Percentiles rank a stretch among this genome's conserved stretches.
phyloP scores from a whole-genome alignment of 208 protist species.

The Trypanosoma boissoni region DNA sequence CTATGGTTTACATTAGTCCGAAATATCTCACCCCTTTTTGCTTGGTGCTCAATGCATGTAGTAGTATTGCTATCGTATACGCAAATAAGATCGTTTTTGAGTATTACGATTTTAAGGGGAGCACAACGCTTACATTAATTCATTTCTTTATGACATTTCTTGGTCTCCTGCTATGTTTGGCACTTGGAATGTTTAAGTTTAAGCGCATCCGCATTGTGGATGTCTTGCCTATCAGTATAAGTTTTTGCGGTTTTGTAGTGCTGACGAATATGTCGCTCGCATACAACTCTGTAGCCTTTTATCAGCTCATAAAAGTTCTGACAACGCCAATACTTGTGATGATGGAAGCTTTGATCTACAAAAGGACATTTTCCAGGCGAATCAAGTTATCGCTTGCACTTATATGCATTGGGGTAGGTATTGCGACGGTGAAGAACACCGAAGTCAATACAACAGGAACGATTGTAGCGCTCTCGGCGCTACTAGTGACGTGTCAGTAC shows the following conservation, averaged over 20 bases:
- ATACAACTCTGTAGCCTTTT: constrained; percentile 89
- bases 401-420: constrained; percentile 61
- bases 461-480: constrained; percentile 51
- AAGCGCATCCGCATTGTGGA: constrained; percentile 44
- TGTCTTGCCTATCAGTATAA: constrained; percentile 67
- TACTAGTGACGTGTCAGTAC: constrained; percentile 80
- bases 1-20: constrained; percentile 15
- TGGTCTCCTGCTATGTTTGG: constrained; percentile 41
- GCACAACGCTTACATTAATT: constrained; percentile 58
- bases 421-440: constrained; percentile 73
- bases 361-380: constrained; percentile 37
- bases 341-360: constrained; percentile 62
- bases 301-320: constrained; percentile 86
- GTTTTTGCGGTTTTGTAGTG: constrained; percentile 87
- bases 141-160: constrained; percentile 69
- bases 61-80: constrained; percentile 53
- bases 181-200: constrained; percentile 44
- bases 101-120: constrained; percentile 44
- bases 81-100: constrained; percentile 73
- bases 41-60: constrained; percentile 60
- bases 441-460: constrained; percentile 65
- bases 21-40: constrained; percentile 22
- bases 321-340: constrained; percentile 70
- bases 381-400: constrained; percentile 51
- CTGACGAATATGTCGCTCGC: constrained; percentile 85